Evolutionary conservation across 139 green algal species (phyloP), one percentile per base, ranked within the genome.

Genomic region (Edaphochlamys debaryana): DNA sequence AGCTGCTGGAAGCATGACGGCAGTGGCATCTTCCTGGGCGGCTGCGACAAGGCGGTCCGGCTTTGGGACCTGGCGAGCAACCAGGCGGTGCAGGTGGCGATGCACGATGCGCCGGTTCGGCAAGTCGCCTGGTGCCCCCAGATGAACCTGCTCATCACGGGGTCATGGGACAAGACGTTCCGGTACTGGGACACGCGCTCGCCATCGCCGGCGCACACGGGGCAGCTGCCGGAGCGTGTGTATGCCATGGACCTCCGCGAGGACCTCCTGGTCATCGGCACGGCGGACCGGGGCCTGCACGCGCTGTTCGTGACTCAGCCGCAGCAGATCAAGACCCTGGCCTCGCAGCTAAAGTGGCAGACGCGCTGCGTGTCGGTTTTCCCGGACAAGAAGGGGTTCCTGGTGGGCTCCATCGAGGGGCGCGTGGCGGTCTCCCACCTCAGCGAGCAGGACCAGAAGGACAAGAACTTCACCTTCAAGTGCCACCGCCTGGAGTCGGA

Each of bases 391-490:
- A 93, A 86, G 13, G 97, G 97, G 45, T 99, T 96, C 89, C 87
- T 99, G 75, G 85, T 99, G 27, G 96, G 96, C 7, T 96, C 91
- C 54, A 94, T 98, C 13, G 94, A 99, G 85, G 97, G 97, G 20
- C 92, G 97, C 36, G 97, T 99, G 64, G 97, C 95, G n/a, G 96
- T 99, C 79, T 95, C 99, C 30, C 96, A 99, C 85, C 91, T 99
- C 27, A 96, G 98, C 70, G 97, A 99, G 40, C 66, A 56, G 29
- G 71, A 84, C 66, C 36, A 66, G 11, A 82, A 82, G 76, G 64
- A 67, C 20, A 90, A 89, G 68, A 91, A 91, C 87, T 92, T 92
- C 86, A 96, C 93, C 9, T 95, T 94, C 85, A 96, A 98, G 87
- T 99, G 96, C 90, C 96, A 99, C 83, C 87, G 95, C 17, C 36